Base-by-base conservation (phyloP, 345 rosid genomes). In the Hevea brasiliensis region DNA sequence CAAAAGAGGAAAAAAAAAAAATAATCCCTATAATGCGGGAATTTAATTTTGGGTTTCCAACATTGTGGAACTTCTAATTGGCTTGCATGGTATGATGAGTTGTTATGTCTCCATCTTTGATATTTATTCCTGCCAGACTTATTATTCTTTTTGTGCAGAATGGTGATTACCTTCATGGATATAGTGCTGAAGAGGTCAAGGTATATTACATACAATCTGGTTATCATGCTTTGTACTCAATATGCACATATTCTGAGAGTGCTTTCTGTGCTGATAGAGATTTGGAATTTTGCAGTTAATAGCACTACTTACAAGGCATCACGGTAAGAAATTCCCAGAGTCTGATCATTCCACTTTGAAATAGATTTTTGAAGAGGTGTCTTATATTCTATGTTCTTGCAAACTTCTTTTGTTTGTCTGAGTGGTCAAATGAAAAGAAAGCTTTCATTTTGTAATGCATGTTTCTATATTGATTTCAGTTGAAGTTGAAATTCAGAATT, bases 291-390 rank as follows among this genome's bases (percentile, higher is more conserved):
- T 81, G 45, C 81, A 91, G 97, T 63, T 89, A 74, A 85, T 91
- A 70, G 92, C 92, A 18, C 57, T 87, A 59, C 93, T 91, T 48
- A 74, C 84, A 57, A 86, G 83, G 83, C 81, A 86, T 82, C 93
- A 91, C 64, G 76, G 93, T 74, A 90, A 88, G 78, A 90, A 88
- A 73, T 83, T 86, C 72, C 96, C 90, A 9, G 81, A 85, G 78
- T 74, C 76, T 63, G 78, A 77, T 61, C 76, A 67, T 67, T 57
- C 72, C 68, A 82, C 86, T 42, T 57, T 85, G 66, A 74, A 74
- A 67, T 76, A 74, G 54, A 80, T 85, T 37, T 48, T 81, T 62
- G 84, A 78, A 71, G 77, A 87, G 85, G 92, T 90, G 73, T 15
- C 65, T 12, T n/a, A n/a, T n/a, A 57, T 73, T 56, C 76, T 59